Base-by-base conservation (phyloP, 2,329 filamentous ascomycete genomes). In the Cercospora canescens region DNA sequence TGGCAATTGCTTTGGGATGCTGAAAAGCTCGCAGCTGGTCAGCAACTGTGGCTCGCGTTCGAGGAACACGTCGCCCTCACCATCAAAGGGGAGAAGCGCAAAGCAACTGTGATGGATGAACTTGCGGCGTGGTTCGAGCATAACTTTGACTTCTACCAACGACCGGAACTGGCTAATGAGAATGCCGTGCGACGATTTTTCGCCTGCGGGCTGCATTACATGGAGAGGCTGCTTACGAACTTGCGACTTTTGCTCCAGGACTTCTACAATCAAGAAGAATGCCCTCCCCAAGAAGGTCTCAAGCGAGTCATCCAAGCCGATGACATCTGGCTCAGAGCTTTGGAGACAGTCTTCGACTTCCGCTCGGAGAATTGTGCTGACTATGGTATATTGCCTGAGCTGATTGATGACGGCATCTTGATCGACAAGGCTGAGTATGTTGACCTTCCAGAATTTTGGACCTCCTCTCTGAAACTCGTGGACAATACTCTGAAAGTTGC, bases 1-100 rank as follows among this genome's bases (percentile, higher is more conserved):
- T 98, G 94, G 93, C 85, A 86, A 68, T 80, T 99, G 34, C 82
- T 99, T n/a, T 91, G 89, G 84, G 89, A 94, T 74, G 94, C 94
- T 0, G 95, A 99, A 78, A 97, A 94, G 79, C 86, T 98, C 80
- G 88, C 90, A 50, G 91, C 93, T 37, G 92, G 93, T 18, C 85
- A 87, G 67, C 84, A 88, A 54, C 84, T 98, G 39, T 98, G 94
- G 93, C 89, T 88, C 68, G 84, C 87, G 61, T 93, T 96, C 74
- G 91, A 97, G 75, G 81, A 83, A 7, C 89, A 90, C 60, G 84
- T 89, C 7, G 83, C 68, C 14, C 61, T 69, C 59, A 65, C 65
- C 30, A 70, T 41, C 21, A 62, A 86, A 60, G 60, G 60, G n/a
- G 83, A 86, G 14, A 86, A 86, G 39, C 84, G 88, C 48, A 88